Base-by-base conservation (phyloP, 768 basidiomycete species). In the Podaxis sp. region DNA sequence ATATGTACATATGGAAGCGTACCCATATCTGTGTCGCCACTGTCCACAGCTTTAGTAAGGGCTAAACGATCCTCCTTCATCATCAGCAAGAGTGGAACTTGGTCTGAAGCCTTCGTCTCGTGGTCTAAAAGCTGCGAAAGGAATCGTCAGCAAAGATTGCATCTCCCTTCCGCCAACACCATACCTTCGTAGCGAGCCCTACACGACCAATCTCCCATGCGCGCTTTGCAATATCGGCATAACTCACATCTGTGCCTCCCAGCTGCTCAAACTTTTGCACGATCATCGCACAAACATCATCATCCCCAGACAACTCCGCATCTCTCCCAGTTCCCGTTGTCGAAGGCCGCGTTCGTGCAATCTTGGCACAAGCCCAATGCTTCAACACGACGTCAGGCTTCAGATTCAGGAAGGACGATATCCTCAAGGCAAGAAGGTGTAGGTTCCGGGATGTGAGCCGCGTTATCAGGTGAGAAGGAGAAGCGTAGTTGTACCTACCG, bases 361-460 rank as follows among this genome's bases (percentile, higher is more conserved):
- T 97, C 73, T 97, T 96, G 1, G 93, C 89, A 61, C 87, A 88
- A 0, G 97, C 97, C 97, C 97, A 99, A 69, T 98, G 96, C 64
- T 88, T 91, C 44, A 99, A 77, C 0, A 98, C 94, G 0, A 85
- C 82, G 64, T 95, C 90, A 0, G 94, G 90, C 55, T 91, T 89
- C 48, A 98, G 78, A 14, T 83, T 82, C 32, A 98, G 82, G 73
- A 87, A 94, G 0, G 85, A 80, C 2, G 95, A 95, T 63, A 98
- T 88, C 25, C 95, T 87, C 16, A 98, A 84, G 6, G 96, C 94
- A 48, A 98, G 87, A 1, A 98, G 83, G 69, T 99, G 95, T 62
- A 94, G 79, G 63, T 93, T 93, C 13, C 95, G 87, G 0, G 93
- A 82, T 5, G 93, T 91, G 21, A 99, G 79, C 4, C 95, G 87